Evolutionary conservation across 306 rosid species (phyloP), one percentile per base, ranked within the genome.

Genomic region (Astragalus membranaceus): DNA sequence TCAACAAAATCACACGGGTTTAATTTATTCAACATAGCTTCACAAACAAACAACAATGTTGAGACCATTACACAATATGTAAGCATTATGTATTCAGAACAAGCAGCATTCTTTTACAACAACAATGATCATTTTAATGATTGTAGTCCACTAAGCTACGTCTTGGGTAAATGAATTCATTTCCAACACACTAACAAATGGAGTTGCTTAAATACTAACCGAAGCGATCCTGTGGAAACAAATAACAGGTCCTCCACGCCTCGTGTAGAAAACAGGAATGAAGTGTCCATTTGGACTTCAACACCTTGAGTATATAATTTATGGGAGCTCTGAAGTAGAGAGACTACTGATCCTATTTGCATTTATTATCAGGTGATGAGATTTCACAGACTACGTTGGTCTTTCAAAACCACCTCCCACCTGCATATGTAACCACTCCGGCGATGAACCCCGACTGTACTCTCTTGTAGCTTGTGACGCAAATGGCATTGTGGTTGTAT

Each of bases 351-450:
- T 69, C 47, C 69, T 80, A 67, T 73, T 72, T 78, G 83, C 74
- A 76, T 83, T 86, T 88, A 87, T 80, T 85, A 76, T 78, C 73
- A 67, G 61, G 47, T 69, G 69, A 17, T 58, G 69, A 70, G 67
- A 54, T 74, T 76, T 84, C 73, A 57, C 15, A 36, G 76, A 74
- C 74, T 88, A 89, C 8, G 88, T 63, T 47, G 91, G 75, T 88
- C 89, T 83, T 79, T 86, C 96, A 54, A 88, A 92, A 73, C 89
- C 84, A 20, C 96, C 85, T 70, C 98, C 98, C 33, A 92, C 77
- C 86, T 92, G 98, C 98, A 92, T 92, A 61, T 92, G 98, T 79
- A 92, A 72, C 98, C 96, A 92, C 47, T 92, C 91, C 0, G 98
- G 95, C 3, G 98, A 88, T 29, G 92, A 79, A 23, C 93, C 91